Percentiles rank a stretch among this genome's conserved stretches.
These are phyloP conservation scores for Lipomyces kockii DNA, from an alignment of 805 yeast species.

Conservation along the genomic window DNA sequence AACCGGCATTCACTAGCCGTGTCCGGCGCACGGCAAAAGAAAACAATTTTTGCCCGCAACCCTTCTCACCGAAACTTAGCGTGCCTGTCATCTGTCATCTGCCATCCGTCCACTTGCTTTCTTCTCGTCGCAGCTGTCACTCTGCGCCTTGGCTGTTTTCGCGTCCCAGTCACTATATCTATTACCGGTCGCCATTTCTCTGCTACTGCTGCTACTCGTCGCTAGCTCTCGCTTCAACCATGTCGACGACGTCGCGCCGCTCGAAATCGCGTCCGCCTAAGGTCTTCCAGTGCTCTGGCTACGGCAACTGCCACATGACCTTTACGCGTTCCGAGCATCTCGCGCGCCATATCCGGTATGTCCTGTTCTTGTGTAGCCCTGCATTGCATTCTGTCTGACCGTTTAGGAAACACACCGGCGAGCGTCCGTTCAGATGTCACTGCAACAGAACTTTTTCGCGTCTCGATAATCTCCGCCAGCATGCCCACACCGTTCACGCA, in stretches of 20 bases:
- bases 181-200: neutral
- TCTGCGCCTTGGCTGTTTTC: neutral
- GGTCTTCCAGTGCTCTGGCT: slow-evolving; percentile 84
- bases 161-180: neutral
- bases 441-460: slow-evolving; percentile 78
- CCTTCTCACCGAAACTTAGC: neutral
- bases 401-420: slow-evolving; percentile 80
- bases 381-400: neutral
- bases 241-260: slow-evolving; percentile 22
- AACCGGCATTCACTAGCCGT: neutral
- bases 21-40: too few species aligned
- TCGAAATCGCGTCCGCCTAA: slow-evolving; percentile 46
- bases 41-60: too few species aligned
- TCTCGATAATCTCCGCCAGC: slow-evolving; percentile 87
- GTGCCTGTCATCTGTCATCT: neutral
- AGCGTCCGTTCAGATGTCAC: slow-evolving; percentile 86
- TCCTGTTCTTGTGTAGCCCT: neutral
- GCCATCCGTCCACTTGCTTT: slow-evolving; percentile 7
- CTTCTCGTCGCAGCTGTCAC: slow-evolving; percentile 3
- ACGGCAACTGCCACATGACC: slow-evolving; percentile 83
- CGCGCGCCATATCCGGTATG: slow-evolving; percentile 77
- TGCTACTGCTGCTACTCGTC: neutral
- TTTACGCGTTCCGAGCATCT: slow-evolving; percentile 90
- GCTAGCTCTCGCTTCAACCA: neutral
- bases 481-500: slow-evolving; percentile 82